phyloP scores from a whole-genome alignment of 2,329 filamentous ascomycete genomes.

The Cryphonectria parasitica region DNA sequence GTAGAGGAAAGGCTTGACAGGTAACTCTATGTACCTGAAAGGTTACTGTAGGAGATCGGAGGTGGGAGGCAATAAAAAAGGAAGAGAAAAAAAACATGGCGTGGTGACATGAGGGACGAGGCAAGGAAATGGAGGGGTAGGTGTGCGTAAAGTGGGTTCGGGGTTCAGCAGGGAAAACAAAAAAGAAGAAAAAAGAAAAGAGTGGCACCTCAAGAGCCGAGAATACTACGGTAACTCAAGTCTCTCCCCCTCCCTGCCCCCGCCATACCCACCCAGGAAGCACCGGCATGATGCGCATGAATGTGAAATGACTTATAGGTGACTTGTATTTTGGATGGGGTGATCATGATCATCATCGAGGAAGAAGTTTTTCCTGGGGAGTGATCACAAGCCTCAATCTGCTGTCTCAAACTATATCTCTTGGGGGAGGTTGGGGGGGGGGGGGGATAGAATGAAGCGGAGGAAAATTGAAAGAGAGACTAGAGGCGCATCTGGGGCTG shows the following conservation, averaged over 20 bases:
- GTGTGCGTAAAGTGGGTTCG: neutral
- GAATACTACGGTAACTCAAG: neutral
- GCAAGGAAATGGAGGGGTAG: neutral
- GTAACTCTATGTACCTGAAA: no score
- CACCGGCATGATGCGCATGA: neutral
- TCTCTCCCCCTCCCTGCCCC: no score
- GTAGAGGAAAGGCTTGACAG: no score
- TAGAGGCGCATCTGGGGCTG: neutral
- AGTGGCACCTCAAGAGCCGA: neutral
- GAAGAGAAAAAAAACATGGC: no score
- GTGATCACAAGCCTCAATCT: neutral
- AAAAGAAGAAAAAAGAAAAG: no score
- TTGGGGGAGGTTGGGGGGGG: neutral
- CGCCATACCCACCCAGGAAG: neutral
- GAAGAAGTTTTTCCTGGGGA: neutral
- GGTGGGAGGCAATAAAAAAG: no score
- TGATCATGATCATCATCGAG: neutral
- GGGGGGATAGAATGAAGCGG: neutral
- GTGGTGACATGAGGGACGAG: neutral
- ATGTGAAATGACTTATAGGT: neutral
- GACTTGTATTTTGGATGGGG: neutral
- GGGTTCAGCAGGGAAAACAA: neutral
- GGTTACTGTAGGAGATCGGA: no score
- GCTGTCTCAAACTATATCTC: neutral
- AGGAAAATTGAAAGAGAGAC: neutral